Conservation (phyloP, 805 yeast species). For the Spathaspora arborariae region DNA sequence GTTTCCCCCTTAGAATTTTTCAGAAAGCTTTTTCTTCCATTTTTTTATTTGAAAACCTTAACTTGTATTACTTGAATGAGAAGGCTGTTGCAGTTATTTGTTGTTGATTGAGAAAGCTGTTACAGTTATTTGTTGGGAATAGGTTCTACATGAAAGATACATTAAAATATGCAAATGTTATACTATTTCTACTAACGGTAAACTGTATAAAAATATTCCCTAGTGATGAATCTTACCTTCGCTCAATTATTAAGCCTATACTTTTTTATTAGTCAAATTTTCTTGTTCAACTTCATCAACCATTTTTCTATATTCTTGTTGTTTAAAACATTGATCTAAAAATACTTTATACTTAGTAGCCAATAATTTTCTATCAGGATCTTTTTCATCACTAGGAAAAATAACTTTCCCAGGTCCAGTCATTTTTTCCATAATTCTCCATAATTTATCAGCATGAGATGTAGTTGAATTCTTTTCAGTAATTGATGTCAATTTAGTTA, state of each 20-base stretch:
- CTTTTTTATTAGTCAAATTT: conserved; percentile 2
- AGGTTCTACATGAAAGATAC: no score
- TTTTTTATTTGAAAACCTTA: no score
- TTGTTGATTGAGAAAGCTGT: no score
- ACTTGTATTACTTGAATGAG: no score
- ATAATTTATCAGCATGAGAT: conserved; percentile 58
- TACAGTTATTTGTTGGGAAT: no score
- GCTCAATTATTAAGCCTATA: neutral
- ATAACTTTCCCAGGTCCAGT: conserved; percentile 83
- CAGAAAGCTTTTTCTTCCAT: no score
- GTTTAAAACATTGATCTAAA: conserved; percentile 82
- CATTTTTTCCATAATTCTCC: conserved; percentile 83
- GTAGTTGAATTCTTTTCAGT: conserved; percentile 17
- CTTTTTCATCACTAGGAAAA: conserved; percentile 53
- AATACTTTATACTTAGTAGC: conserved; percentile 79
- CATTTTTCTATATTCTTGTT: conserved; percentile 67
- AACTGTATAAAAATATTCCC: no score
- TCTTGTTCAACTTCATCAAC: conserved; percentile 50
- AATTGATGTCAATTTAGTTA: conserved; percentile 38
- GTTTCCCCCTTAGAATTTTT: no score
- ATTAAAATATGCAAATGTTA: no score
- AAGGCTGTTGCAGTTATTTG: no score
- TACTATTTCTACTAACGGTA: no score
- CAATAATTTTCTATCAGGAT: conserved; percentile 68
- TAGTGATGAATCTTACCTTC: no score